A percentile compares a stretch with the other conserved stretches of the same genome.
Conservation (phyloP, 371 early-diverging fungal genomes). For the Mucor plumbeus region DNA sequence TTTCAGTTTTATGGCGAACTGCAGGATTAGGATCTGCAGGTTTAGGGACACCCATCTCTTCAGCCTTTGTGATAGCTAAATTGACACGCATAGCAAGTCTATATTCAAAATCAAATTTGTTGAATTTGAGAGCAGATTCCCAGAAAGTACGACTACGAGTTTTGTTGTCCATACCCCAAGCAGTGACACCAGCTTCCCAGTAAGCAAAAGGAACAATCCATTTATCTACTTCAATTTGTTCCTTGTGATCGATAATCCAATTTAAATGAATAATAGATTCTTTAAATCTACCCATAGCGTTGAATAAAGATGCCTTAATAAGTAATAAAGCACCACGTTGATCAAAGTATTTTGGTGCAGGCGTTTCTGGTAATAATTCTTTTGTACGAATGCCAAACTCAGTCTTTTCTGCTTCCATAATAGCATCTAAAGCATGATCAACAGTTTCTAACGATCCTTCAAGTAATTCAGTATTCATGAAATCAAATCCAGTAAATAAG, state of each 20-base stretch:
- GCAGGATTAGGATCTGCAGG: slow-evolving; percentile 26
- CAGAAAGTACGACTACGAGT: slow-evolving; percentile 44
- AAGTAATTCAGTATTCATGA: slow-evolving; percentile 54
- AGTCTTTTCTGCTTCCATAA: slow-evolving; percentile 49
- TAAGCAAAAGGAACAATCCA: slow-evolving; percentile 68
- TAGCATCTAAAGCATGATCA: slow-evolving; percentile 44
- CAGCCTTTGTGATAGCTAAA: slow-evolving; percentile 47
- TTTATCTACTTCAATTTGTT: slow-evolving; percentile 53
- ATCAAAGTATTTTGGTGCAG: slow-evolving; percentile 50
- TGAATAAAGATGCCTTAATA: slow-evolving; percentile 46
- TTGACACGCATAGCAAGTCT: slow-evolving; percentile 51
- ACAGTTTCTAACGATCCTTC: slow-evolving; percentile 42
- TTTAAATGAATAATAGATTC: slow-evolving; percentile 55
- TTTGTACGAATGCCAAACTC: slow-evolving; percentile 51
- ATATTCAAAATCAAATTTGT: slow-evolving; percentile 57
- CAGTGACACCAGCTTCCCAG: slow-evolving; percentile 59
- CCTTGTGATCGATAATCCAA: slow-evolving; percentile 67
- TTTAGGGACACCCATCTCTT: slow-evolving; percentile 43
- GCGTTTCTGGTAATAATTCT: slow-evolving; percentile 50
- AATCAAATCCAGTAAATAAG: slow-evolving; percentile 63
- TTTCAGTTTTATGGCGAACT: slow-evolving; percentile 19
- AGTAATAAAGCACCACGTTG: slow-evolving; percentile 51
- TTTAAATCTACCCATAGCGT: slow-evolving; percentile 43
- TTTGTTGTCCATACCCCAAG: slow-evolving; percentile 55
- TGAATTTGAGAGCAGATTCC: slow-evolving; percentile 46